These are phyloP conservation scores for Phytophthora foliorum DNA, from an alignment of 352 stramenopile genomes.

Conservation along the genomic window DNA sequence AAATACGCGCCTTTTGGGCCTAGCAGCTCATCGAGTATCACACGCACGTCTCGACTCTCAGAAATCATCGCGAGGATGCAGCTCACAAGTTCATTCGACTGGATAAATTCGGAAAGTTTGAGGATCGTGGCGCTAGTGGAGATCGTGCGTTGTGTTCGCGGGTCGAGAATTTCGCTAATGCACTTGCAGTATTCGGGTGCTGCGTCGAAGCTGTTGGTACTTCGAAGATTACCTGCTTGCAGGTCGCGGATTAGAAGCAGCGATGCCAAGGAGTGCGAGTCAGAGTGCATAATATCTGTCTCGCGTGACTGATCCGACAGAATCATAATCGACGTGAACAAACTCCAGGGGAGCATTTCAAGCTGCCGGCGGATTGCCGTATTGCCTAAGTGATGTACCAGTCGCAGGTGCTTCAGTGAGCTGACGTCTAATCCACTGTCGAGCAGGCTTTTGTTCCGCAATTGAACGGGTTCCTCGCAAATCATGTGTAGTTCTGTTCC, in stretches of 20 bases:
- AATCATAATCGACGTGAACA: slow-evolving; percentile 90
- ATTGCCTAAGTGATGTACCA: slow-evolving; percentile 84
- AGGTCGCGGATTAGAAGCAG: slow-evolving; percentile 89
- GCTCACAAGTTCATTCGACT: slow-evolving; percentile 91
- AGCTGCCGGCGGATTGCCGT: slow-evolving; percentile 84
- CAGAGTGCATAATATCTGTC: slow-evolving; percentile 87
- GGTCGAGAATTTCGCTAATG: slow-evolving; percentile 90
- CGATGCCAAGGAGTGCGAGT: slow-evolving; percentile 87
- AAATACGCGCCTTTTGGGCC: slow-evolving; percentile 76
- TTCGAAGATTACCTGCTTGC: slow-evolving; percentile 36
- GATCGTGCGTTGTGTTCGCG: slow-evolving; percentile 87
- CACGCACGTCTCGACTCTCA: slow-evolving; percentile 85
- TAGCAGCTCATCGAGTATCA: slow-evolving; percentile 83
- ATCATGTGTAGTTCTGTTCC: slow-evolving; percentile 86
- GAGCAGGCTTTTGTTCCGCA: slow-evolving; percentile 70
- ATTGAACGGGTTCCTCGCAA: slow-evolving; percentile 72
- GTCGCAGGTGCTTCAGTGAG: slow-evolving; percentile 57
- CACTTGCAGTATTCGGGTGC: slow-evolving; percentile 63
- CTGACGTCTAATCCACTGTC: slow-evolving; percentile 67
- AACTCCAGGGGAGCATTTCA: slow-evolving; percentile 58
- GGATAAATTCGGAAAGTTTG: slow-evolving; percentile 87
- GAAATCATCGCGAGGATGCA: slow-evolving; percentile 91
- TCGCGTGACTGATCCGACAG: slow-evolving; percentile 78
- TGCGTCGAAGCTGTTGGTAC: background rate
- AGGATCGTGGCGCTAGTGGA: slow-evolving; percentile 77